Conservation (phyloP, 805 yeast genomes). For the Spathaspora hagerdaliae region DNA sequence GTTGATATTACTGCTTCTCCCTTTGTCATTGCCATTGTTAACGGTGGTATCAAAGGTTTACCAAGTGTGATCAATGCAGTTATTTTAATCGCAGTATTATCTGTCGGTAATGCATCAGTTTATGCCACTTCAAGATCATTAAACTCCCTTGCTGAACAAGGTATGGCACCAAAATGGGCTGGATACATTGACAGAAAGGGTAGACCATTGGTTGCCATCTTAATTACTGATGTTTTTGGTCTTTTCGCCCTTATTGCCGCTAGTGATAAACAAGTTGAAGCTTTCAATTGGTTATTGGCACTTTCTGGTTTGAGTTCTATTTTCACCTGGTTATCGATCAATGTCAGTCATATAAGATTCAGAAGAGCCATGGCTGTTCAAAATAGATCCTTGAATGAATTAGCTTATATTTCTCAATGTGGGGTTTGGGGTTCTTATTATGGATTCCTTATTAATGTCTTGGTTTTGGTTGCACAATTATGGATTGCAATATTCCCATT, state of each 20-base stretch:
- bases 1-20: constrained; percentile 69
- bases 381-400: constrained; percentile 46
- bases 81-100: constrained; percentile 60
- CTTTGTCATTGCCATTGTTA: constrained; percentile 65
- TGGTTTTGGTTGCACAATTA: constrained; percentile 56
- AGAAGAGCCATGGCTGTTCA: constrained; percentile 55
- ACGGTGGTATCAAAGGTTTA: constrained; percentile 60
- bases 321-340: constrained; percentile 62
- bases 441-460: constrained; percentile 45
- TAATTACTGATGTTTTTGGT: constrained; percentile 51
- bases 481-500: constrained; percentile 65
- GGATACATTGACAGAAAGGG: constrained; percentile 64
- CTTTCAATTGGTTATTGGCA: constrained; percentile 63
- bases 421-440: constrained; percentile 53
- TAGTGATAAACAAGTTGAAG: constrained; percentile 42
- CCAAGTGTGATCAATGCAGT: constrained; percentile 68
- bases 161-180: constrained; percentile 55
- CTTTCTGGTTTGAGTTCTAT: constrained; percentile 60
- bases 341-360: constrained; percentile 57
- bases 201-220: constrained; percentile 59
- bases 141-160: constrained; percentile 59
- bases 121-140: constrained; percentile 67
- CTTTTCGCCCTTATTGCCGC: constrained; percentile 63
- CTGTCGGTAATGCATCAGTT: constrained; percentile 73
- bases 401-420: constrained; percentile 49